These are phyloP conservation scores for Talaromyces verruculosus DNA, from an alignment of 2,329 filamentous ascomycete genomes.

Conservation along the genomic window DNA sequence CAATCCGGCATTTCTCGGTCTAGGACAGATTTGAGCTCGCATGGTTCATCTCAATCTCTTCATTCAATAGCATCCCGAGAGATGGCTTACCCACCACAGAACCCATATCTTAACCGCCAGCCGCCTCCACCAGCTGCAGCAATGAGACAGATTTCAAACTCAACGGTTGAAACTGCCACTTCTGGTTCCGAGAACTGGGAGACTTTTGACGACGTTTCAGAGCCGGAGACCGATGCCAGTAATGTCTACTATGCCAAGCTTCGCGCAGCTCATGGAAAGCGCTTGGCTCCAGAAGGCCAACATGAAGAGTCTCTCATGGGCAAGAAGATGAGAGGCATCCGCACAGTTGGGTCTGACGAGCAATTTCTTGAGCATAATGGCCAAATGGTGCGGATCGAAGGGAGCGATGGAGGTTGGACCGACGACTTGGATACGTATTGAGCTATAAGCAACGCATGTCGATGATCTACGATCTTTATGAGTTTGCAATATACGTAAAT, in stretches of 20 bases:
- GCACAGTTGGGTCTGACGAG: constrained; percentile 33
- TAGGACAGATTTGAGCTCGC: constrained; percentile 40
- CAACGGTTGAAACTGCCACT: constrained; percentile 62
- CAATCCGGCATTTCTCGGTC: constrained; percentile 42
- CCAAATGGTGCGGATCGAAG: constrained; percentile 48
- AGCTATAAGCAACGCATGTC: constrained; percentile 3
- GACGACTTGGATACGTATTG: constrained; percentile 51
- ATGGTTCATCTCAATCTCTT: constrained; percentile 45
- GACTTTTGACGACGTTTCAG: constrained; percentile 83
- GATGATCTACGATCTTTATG: constrained; percentile 23
- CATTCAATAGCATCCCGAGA: constrained; percentile 40
- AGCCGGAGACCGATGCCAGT: constrained; percentile 69
- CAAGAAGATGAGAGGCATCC: constrained; percentile 22
- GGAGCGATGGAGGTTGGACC: constrained; percentile 56
- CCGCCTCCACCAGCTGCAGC: constrained; percentile 35
- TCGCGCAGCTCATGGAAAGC: constrained; percentile 66
- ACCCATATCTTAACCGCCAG: constrained; percentile 37
- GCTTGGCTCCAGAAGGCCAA: constrained; percentile 49
- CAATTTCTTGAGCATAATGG: constrained; percentile 43
- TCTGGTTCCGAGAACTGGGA: constrained; percentile 97
- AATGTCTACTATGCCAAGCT: constrained; percentile 80
- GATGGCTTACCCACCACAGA: constrained; percentile 36
- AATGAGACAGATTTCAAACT: constrained; percentile 69
- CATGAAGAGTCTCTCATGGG: constrained; percentile 44
- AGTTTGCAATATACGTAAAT: not conserved